Evolutionary conservation across 768 basidiomycete species (phyloP).

Genomic region (Boletus subcaerulescens): DNA sequence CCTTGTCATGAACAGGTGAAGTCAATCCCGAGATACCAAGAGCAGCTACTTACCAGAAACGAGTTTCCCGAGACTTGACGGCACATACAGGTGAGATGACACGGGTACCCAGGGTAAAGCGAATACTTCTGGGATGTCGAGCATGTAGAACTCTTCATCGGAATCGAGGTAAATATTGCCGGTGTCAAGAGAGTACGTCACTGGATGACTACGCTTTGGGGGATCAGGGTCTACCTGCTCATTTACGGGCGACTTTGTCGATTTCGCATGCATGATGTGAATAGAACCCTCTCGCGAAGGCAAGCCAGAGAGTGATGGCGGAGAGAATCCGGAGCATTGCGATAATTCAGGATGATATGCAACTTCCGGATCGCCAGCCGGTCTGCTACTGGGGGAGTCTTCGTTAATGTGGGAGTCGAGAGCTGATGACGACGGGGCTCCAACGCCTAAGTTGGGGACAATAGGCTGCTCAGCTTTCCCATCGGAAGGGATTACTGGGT

Average conservation of each 20-base stretch:
- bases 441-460: background rate
- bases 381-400: background rate
- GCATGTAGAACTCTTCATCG: conserved; percentile 31
- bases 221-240: background rate
- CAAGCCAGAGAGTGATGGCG: background rate
- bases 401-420: background rate
- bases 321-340: background rate
- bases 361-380: background rate
- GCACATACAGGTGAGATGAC: conserved; percentile 31
- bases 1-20: conserved; percentile 8
- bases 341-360: background rate
- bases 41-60: conserved; percentile 29
- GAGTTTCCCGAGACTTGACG: conserved; percentile 34
- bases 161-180: background rate
- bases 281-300: background rate
- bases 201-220: background rate
- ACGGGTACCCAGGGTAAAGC: conserved; percentile 34
- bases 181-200: background rate
- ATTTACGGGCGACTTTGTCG: background rate
- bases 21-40: background rate
- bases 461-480: background rate
- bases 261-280: background rate
- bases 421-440: background rate
- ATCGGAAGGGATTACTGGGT: background rate
- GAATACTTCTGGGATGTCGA: conserved; percentile 33